Conservation (phyloP, 352 stramenopile species). For the Peronospora farinosa region DNA sequence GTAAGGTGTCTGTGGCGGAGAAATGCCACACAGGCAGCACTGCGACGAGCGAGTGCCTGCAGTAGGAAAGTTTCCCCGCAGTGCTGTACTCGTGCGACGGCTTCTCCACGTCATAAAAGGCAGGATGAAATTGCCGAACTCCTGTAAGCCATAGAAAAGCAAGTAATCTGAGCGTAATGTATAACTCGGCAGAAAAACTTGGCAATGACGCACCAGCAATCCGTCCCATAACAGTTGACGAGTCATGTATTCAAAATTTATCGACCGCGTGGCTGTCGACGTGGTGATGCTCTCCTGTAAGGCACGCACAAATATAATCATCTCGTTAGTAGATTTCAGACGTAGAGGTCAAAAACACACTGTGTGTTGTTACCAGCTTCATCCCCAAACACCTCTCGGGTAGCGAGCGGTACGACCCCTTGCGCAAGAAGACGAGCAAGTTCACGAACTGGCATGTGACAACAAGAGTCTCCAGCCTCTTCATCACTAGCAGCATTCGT, state of each 20-base stretch:
- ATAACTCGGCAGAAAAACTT: neutral
- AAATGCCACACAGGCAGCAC: constrained; percentile 59
- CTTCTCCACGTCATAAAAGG: constrained; percentile 67
- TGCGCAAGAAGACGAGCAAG: constrained; percentile 62
- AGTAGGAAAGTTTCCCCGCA: constrained; percentile 8
- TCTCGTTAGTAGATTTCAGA: constrained; percentile 1
- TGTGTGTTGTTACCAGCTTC: constrained; percentile 45
- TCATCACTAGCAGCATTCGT: constrained; percentile 45
- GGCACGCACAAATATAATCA: constrained; percentile 3
- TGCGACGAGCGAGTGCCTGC: constrained; percentile 23
- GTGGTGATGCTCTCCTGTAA: constrained; percentile 50
- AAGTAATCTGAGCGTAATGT: constrained; percentile 2
- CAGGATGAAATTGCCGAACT: constrained; percentile 75
- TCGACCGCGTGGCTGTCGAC: constrained; percentile 49
- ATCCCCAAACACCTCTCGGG: constrained; percentile 62
- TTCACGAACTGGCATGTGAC: constrained; percentile 66
- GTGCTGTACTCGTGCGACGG: constrained; percentile 17
- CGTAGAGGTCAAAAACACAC: neutral
- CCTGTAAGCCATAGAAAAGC: constrained; percentile 28
- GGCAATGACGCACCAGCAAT: constrained; percentile 50
- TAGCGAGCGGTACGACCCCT: constrained; percentile 67
- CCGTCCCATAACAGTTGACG: constrained; percentile 76
- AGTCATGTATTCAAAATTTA: constrained; percentile 87
- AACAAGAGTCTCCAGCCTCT: constrained; percentile 66
- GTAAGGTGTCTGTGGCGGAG: constrained; percentile 69